A percentile compares a stretch with the other conserved stretches of the same genome.
Evolutionary conservation across 345 rosid species (phyloP).

Genomic region (Luvunga scandens): DNA sequence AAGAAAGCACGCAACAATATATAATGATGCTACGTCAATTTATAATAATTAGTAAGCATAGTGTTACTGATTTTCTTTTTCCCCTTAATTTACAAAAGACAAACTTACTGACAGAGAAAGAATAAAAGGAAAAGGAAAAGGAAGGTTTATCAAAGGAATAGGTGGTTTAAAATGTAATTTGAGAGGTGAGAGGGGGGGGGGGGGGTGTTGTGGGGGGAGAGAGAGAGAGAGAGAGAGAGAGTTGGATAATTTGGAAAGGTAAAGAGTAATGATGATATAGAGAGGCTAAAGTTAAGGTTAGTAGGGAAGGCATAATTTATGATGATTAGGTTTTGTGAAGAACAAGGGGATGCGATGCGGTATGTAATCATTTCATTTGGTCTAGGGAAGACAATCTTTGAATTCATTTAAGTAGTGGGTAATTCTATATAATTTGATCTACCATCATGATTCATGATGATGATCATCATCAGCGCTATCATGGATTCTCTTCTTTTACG

Average conservation of each 20-base stretch:
- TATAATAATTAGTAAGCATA: too few species aligned
- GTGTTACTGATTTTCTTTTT: too few species aligned
- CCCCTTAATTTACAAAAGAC: too few species aligned
- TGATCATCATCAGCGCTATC: constrained; percentile 9
- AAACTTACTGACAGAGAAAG: too few species aligned
- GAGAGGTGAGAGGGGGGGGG: too few species aligned
- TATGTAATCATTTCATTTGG: constrained; percentile 41
- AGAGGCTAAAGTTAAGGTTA: constrained; percentile 26
- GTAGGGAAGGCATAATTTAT: constrained; percentile 7
- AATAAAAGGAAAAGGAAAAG: too few species aligned
- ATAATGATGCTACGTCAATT: too few species aligned
- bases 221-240: background rate
- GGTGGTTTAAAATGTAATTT: constrained; percentile 10
- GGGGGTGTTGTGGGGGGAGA: too few species aligned
- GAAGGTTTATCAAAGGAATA: background rate
- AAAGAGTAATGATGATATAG: constrained; percentile 20
- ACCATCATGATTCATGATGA: constrained; percentile 23
- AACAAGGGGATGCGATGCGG: constrained; percentile 26
- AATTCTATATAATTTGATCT: background rate
- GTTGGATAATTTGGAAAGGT: background rate
- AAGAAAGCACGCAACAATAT: too few species aligned
- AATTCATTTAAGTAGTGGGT: constrained; percentile 17
- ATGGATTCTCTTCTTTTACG: constrained; percentile 36
- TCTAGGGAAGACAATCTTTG: constrained; percentile 34
- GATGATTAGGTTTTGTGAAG: constrained; percentile 45